Percentiles rank a stretch among this genome's conserved stretches.
Conservation (phyloP, 306 rosid species). For the Acacia melanoxylon region DNA sequence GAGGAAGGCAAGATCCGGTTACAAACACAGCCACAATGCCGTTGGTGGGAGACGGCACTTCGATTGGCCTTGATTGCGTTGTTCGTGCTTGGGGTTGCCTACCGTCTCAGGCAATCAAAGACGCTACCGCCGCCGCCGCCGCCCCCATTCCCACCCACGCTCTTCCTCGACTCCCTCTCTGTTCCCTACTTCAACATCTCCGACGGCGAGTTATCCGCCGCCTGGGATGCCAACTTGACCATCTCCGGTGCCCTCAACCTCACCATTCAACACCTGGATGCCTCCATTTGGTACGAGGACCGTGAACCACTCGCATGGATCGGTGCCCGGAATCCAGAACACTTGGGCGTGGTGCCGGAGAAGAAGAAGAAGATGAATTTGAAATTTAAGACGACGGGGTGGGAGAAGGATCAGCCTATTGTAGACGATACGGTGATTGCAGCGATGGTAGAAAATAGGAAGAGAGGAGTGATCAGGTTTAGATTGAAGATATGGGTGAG, state of each 20-base stretch:
- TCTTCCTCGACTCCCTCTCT: conserved; percentile 25
- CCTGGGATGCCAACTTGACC: conserved; percentile 17
- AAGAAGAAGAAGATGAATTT: conserved; percentile 14
- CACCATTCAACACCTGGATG: conserved; percentile 5
- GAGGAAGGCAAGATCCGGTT: not conserved
- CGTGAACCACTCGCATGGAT: not conserved
- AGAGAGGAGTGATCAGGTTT: conserved; percentile 11
- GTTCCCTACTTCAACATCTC: conserved; percentile 25
- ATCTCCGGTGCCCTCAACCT: conserved; percentile 25
- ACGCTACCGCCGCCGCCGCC: not conserved
- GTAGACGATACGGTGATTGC: conserved; percentile 24
- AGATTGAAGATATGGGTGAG: conserved; percentile 10
- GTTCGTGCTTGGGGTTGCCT: not conserved
- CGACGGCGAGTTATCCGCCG: conserved; percentile 29
- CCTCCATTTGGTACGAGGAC: not conserved
- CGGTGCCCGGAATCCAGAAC: not conserved
- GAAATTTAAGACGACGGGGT: conserved; percentile 21
- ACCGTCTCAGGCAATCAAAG: not conserved
- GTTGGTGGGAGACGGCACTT: not conserved
- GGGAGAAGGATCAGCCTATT: conserved; percentile 31
- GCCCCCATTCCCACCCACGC: conserved; percentile 18
- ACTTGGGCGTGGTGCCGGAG: not conserved
- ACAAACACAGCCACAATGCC: not conserved
- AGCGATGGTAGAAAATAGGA: not conserved
- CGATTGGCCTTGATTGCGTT: not conserved